Base-by-base conservation (phyloP, 129 eudicot species). In the Artemisia annua region DNA sequence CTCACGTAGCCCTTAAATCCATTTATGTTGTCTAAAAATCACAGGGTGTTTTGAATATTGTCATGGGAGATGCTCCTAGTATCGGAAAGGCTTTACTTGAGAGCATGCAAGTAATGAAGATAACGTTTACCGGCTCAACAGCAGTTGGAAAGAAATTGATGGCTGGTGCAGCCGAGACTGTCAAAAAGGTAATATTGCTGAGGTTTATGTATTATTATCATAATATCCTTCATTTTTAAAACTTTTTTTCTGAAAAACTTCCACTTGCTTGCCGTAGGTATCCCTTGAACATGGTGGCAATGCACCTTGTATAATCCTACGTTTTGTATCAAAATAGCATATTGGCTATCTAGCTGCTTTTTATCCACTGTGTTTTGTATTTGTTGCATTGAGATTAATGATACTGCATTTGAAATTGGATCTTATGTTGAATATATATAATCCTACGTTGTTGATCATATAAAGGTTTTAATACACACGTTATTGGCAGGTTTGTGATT, bases 221-320 rank as follows among this genome's bases (percentile, higher is more conserved):
- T 2, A 19, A 44, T 63, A 12, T 46, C 11, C 16, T 7, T 48
- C 61, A 50, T 53, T 16, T 76, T 59, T 35, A 35, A 16, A n/a
- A n/a, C n/a, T 4, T 20, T 48, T 5, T 9, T 1, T 1, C 0
- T n/a, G 2, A 48, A 4, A 11, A 0, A 13, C 3, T 62, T 11
- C 61, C 74, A 28, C 24, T 48, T n/a, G n/a, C n/a, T n/a, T 48
- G 26, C 57, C 71, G 30, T 74, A 93, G 98, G 88, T 93, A 53
- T 90, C 98, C 69, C 85, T 93, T 48, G 98, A 93, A 78, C 97
- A 90, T 86, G 98, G 97, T 75, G 98, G 98, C 71, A 93, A 93
- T 84, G 98, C 98, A 67, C 97, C 97, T 72, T 89, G 92, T 84
- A 86, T 93, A 73, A 75, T 93, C 56, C n/a, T n/a, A n/a, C n/a